phyloP scores from a whole-genome alignment of 2,329 filamentous ascomycete species.

The Sporothrix inflata region DNA sequence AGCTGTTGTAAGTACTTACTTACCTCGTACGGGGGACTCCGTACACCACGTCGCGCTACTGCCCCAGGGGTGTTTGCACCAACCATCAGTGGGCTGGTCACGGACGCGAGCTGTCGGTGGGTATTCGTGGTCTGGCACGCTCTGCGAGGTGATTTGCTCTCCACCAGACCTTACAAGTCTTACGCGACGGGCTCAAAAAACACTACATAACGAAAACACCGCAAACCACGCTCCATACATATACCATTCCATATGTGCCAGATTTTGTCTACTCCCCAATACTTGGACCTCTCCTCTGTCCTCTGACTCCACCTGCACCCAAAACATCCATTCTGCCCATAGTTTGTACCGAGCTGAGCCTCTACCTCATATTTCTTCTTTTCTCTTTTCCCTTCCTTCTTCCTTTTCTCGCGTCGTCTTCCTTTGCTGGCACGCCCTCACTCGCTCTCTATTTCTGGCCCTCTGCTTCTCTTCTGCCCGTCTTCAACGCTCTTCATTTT shows the following conservation, averaged over 20 bases:
- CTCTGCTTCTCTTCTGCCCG: conserved; percentile 29
- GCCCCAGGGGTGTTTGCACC: conserved; percentile 5
- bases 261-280: not conserved
- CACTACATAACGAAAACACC: not conserved
- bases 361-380: not conserved
- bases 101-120: conserved; percentile 5
- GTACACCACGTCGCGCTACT: conserved; percentile 8
- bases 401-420: not conserved
- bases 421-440: conserved; percentile 3
- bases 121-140: conserved; percentile 15
- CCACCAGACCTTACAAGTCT: too few relatives aligned
- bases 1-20: not conserved
- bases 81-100: not conserved
- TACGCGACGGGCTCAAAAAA: conserved; percentile 21
- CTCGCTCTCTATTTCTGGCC: conserved; percentile 1
- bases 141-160: conserved; percentile 4
- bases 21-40: too few relatives aligned
- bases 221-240: not conserved
- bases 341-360: not conserved
- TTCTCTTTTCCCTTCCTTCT: not conserved
- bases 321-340: conserved; percentile 29
- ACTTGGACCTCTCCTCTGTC: not conserved
- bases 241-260: conserved; percentile 5
- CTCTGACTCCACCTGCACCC: conserved; percentile 31
- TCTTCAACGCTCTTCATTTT: conserved; percentile 15